phyloP scores from a whole-genome alignment of 345 rosid species.

The Syzygium jambos region DNA sequence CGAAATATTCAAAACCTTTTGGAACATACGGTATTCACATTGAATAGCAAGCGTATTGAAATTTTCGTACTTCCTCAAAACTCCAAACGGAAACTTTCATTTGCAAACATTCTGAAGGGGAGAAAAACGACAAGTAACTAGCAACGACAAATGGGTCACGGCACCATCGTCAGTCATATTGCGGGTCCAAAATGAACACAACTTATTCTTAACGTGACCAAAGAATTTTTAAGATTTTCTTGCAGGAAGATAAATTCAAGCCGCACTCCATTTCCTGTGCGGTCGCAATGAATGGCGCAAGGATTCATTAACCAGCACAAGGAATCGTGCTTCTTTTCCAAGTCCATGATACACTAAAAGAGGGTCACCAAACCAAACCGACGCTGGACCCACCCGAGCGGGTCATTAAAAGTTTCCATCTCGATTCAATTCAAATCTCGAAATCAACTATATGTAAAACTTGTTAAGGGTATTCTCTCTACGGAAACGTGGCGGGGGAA shows the following conservation, averaged over 20 bases:
- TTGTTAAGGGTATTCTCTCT: too few species aligned
- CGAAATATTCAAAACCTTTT: background rate
- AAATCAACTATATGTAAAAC: too few species aligned
- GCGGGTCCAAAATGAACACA: background rate
- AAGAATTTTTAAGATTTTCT: background rate
- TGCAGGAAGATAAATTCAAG: background rate
- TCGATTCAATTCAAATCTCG: too few species aligned
- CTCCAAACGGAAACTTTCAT: background rate
- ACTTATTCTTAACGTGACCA: background rate
- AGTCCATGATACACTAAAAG: background rate
- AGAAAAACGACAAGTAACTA: fast-evolving
- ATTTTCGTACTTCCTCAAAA: background rate
- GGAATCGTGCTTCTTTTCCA: background rate
- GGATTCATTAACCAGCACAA: background rate
- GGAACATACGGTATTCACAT: background rate
- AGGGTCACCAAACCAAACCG: background rate
- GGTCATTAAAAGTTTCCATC: too few species aligned
- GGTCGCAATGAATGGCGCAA: background rate
- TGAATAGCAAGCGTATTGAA: background rate
- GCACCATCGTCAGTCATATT: background rate
- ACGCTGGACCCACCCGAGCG: too few species aligned
- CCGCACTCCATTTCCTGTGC: background rate
- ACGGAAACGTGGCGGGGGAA: too few species aligned
- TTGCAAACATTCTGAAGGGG: background rate
- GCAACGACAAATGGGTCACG: background rate